Evolutionary conservation across 177 flowering plant species (phyloP).

Genomic region (Tripterygium wilfordii): DNA sequence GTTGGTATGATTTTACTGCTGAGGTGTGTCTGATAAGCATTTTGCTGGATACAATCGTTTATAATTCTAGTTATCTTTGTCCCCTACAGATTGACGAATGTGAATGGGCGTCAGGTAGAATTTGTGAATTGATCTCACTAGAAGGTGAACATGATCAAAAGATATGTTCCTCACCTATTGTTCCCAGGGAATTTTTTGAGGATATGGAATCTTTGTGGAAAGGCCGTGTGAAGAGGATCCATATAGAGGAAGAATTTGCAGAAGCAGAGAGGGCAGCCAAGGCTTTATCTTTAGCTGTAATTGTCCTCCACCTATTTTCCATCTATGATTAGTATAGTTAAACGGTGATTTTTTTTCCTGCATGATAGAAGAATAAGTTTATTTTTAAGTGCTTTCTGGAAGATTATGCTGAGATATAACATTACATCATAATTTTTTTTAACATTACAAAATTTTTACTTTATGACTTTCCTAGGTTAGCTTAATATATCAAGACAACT

Average conservation of each 20-base stretch:
- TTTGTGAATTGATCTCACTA: slow-evolving; percentile 63
- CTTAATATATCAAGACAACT: too few species aligned
- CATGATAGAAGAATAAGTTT: too few species aligned
- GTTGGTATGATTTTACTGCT: too few species aligned
- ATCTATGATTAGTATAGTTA: not conserved
- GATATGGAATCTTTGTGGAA: slow-evolving; percentile 93
- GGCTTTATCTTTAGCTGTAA: slow-evolving; percentile 68
- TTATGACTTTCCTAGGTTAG: too few species aligned
- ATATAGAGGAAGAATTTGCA: slow-evolving; percentile 56
- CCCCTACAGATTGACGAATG: slow-evolving; percentile 64
- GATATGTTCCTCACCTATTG: slow-evolving; percentile 33
- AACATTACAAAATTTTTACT: too few species aligned
- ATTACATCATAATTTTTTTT: too few species aligned
- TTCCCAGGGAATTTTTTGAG: slow-evolving; percentile 82
- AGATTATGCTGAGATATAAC: too few species aligned
- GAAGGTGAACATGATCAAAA: slow-evolving; percentile 69
- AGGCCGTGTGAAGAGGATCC: slow-evolving; percentile 82
- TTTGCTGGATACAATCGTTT: not conserved
- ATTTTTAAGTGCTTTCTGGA: too few species aligned
- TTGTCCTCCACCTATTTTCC: slow-evolving; percentile 19
- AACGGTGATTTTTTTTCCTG: too few species aligned
- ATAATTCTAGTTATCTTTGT: not conserved
- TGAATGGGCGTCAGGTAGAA: slow-evolving; percentile 46
- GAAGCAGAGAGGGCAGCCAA: slow-evolving; percentile 81
- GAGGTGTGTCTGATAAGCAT: too few species aligned